Percentiles rank a stretch among this genome's conserved stretches.
These are phyloP conservation scores for Sclerotinia subarctica DNA, from an alignment of 2,329 filamentous ascomycete genomes.

Conservation along the genomic window DNA sequence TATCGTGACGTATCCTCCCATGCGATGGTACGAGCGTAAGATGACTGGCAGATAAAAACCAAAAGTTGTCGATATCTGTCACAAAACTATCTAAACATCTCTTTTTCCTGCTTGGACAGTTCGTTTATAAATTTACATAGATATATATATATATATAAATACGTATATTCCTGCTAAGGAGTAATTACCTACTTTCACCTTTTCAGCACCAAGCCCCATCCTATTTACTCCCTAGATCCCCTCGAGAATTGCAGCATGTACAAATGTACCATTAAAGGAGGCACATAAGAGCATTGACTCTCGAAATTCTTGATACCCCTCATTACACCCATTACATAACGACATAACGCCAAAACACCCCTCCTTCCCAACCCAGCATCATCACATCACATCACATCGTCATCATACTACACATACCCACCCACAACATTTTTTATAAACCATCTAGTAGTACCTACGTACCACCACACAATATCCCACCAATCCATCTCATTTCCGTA, in stretches of 20 bases:
- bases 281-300: not conserved
- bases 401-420: not conserved
- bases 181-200: not conserved
- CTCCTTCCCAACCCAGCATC: constrained; percentile 9
- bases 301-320: not conserved
- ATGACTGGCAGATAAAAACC: constrained; percentile 27
- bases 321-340: not conserved
- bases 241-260: not conserved
- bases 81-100: not conserved
- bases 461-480: not conserved
- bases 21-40: constrained; percentile 35
- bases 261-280: not conserved
- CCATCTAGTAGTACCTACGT: not conserved
- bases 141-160: not conserved
- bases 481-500: not conserved
- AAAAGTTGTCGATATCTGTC: not conserved
- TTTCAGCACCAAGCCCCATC: not conserved
- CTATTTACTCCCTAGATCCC: not conserved
- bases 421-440: not conserved
- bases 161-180: not conserved
- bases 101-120: not conserved
- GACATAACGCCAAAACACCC: not conserved
- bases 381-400: not conserved
- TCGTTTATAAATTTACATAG: not conserved
- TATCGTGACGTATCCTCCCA: constrained; percentile 32